Evolutionary conservation across 495 filamentous ascomycete genomes (phyloP), one percentile per base, ranked within the genome.

Genomic region (Penicillium paxilli): DNA sequence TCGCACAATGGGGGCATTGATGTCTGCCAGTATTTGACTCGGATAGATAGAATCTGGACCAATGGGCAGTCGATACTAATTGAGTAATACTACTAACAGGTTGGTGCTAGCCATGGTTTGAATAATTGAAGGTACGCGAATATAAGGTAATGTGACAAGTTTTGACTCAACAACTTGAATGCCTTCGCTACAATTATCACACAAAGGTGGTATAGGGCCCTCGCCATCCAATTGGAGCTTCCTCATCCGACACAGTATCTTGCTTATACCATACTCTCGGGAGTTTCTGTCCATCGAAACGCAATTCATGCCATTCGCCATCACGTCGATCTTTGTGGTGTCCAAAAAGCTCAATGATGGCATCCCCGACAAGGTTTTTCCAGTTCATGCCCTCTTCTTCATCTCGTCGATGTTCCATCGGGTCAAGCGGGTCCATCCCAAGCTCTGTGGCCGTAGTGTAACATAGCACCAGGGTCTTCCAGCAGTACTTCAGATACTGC

Each of bases 391-490:
- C 19, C 56, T 17, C 28, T 56, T 17, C 10, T 7, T 17, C 33
- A 11, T 32, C 10, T 32, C 6, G 14, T 9, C 7, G 10, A n/a
- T 9, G 28, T 9, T 32, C 4, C 28, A 32, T 32, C 28, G 10
- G 28, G 28, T 32, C 28, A 12, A 32, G 28, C 28, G 33, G 33
- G 7, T 37, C 33, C 33, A 37, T 37, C 7, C 33, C 33, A 37
- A 37, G 10, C 33, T 37, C 33, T 16, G 33, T 37, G 14, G 33
- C 33, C 33, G 17, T 37, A 55, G 58, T 62, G 22, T 62, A 50
- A 48, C 55, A 62, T 12, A 49, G 48, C n/a, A 65, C 51, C 10
- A 65, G 20, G 20, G 58, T 32, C n/a, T 58, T 50, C 62, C 62
- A 65, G 25, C 62, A 59, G 33, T 51, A 57, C 14, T 16, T 63